phyloP scores from a whole-genome alignment of 2,329 filamentous ascomycete genomes.

The Cryphonectria parasitica region DNA sequence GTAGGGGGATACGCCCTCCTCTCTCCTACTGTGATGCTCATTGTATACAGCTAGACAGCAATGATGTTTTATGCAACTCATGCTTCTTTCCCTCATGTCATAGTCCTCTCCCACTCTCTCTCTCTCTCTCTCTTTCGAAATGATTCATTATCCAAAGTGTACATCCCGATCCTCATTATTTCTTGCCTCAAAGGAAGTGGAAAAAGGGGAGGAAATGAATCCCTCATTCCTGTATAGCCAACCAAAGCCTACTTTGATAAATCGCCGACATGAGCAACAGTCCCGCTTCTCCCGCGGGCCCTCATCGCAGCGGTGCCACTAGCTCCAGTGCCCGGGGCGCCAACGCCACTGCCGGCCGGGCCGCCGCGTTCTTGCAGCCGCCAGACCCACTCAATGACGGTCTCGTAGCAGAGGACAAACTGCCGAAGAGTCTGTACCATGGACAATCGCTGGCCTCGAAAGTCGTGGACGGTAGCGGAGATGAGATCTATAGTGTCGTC shows the following conservation, averaged over 20 bases:
- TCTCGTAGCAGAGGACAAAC: constrained; percentile 96
- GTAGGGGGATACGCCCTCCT: too few species aligned
- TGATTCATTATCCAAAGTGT: too few species aligned
- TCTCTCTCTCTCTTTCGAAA: too few species aligned
- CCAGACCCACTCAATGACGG: constrained; percentile 82
- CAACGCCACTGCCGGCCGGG: constrained; percentile 31
- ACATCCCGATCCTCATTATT: too few species aligned
- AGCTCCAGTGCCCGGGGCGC: constrained; percentile 25
- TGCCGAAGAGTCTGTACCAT: constrained; percentile 97
- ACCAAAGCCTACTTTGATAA: constrained; percentile 13
- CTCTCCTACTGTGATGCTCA: neutral
- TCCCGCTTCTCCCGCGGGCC: constrained; percentile 25
- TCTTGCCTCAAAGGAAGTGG: too few species aligned
- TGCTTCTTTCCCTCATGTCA: neutral
- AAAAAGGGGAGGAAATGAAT: too few species aligned
- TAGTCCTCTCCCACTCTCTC: neutral
- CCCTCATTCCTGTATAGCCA: too few species aligned
- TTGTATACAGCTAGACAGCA: neutral
- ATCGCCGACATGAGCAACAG: constrained; percentile 25
- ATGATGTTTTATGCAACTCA: neutral
- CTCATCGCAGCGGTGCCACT: constrained; percentile 27
- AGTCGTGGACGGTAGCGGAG: constrained; percentile 86
- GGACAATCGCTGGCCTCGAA: constrained; percentile 83
- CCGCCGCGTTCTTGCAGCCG: constrained; percentile 47
- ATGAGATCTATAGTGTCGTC: constrained; percentile 78